These are phyloP conservation scores for Ogataea henricii DNA, from an alignment of 805 yeast genomes.

Conservation along the genomic window DNA sequence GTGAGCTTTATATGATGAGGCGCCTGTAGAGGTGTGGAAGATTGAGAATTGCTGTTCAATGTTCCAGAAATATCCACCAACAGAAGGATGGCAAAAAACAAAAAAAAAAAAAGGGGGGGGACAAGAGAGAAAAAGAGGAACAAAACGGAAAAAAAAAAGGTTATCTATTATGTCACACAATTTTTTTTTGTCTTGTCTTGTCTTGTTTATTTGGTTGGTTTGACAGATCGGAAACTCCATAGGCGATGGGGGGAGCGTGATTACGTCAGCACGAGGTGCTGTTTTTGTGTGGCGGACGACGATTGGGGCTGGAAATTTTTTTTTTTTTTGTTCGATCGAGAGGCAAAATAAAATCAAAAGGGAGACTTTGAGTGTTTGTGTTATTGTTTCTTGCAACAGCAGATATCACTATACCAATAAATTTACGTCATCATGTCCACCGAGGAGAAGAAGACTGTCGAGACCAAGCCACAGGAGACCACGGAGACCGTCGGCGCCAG, in stretches of 20 bases:
- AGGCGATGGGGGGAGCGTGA: no score
- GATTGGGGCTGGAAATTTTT: not conserved
- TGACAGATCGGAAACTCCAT: not conserved
- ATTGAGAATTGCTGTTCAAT: not conserved
- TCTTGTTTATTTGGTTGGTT: no score
- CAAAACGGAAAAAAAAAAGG: not conserved
- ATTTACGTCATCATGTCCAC: slow-evolving; percentile 5
- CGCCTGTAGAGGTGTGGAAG: no score
- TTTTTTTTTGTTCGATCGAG: no score
- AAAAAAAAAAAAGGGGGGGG: no score
- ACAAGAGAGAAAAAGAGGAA: not conserved
- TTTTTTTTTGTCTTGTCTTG: no score
- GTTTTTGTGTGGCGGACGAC: not conserved
- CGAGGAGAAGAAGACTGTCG: slow-evolving; percentile 11
- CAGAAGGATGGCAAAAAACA: not conserved
- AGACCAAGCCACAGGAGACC: slow-evolving; percentile 12
- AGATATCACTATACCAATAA: not conserved
- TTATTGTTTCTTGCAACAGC: not conserved
- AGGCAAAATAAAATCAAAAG: not conserved
- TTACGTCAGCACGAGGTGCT: not conserved
- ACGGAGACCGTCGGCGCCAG: slow-evolving; percentile 27
- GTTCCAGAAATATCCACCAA: not conserved
- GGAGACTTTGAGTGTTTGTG: not conserved
- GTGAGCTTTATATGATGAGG: not conserved
- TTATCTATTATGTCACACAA: not conserved